Evolutionary conservation across 345 rosid species (phyloP).

Genomic region (Turritis glabra): DNA sequence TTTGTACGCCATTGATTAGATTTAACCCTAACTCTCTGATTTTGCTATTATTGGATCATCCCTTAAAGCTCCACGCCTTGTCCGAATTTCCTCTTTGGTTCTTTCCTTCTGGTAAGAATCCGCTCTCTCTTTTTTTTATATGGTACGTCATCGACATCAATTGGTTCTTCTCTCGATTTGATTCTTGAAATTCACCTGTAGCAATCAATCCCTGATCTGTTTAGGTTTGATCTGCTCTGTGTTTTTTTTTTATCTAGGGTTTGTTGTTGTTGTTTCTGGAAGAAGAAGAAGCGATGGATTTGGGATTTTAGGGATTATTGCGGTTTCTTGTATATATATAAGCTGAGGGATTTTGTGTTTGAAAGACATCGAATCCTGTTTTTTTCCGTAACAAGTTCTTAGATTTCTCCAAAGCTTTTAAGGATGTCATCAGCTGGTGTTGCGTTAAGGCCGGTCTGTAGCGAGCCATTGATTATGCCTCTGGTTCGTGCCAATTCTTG

Average conservation of each 20-base stretch:
- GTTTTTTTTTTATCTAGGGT: constrained; percentile 12
- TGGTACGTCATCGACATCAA: constrained; percentile 14
- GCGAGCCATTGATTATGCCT: constrained; percentile 39
- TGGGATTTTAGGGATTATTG: constrained; percentile 27
- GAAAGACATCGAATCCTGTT: constrained; percentile 1
- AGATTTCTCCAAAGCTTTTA: constrained; percentile 2
- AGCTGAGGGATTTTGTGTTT: constrained; percentile 12
- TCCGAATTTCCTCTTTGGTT: constrained; percentile 29
- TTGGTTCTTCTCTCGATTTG: neutral
- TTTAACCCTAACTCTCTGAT: constrained; percentile 7
- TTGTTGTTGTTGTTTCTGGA: constrained; percentile 2
- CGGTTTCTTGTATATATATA: constrained; percentile 29
- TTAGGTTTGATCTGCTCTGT: constrained; percentile 20
- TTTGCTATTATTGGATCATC: constrained; percentile 31
- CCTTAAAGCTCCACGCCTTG: constrained; percentile 31
- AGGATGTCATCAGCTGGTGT: constrained; percentile 64
- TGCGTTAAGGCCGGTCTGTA: constrained; percentile 44
- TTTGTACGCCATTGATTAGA: constrained; percentile 25
- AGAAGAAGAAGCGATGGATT: constrained; percentile 24
- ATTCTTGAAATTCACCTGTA: neutral
- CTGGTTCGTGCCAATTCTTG: constrained; percentile 31
- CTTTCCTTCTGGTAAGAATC: constrained; percentile 44
- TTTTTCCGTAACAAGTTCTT: neutral
- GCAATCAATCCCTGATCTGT: constrained; percentile 8
- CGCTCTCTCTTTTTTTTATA: constrained; percentile 13